Base-by-base conservation (phyloP, 164 flowering plant genomes). In the Liriodendron chinense region DNA sequence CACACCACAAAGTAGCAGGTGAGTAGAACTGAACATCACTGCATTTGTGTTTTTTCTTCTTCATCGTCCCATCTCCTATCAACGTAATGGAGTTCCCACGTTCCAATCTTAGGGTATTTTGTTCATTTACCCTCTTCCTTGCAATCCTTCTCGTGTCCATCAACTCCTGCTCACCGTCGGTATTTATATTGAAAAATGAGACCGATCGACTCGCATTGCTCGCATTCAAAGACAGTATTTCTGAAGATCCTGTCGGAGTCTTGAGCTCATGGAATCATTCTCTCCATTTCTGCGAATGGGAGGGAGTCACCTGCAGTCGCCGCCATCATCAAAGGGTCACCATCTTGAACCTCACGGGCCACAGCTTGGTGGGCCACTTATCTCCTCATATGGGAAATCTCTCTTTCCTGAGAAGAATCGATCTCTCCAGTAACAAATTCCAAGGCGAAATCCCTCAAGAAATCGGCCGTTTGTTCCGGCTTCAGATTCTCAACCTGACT, bases 351-450 rank as follows among this genome's bases (percentile, higher is more conserved):
- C 82, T 88, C 1, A 47, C 72, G 0, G 76, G 77, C 24, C 71
- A 59, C 0, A 48, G 76, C 5, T 34, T 47, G 86, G 9, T 13
- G 24, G 0, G 87, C 85, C 7, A 1, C 84, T 23, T 88, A 7
- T 77, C 77, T 64, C 87, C 91, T 6, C 74, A 74, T 14, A 71
- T 87, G 5, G 86, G 82, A 9, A 88, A 88, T 47, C 85, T 88
- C 67, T 79, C 87, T 16, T 83, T 78, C 68, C 89, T 88, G 2
- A n/a, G 24, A 13, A 70, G 74, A 24, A 80, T 88, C 68, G 61
- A 82, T 1, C 82, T 89, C 9, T 81, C 78, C 47, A 56, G 76
- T 65, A 88, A 88, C 76, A 57, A 53, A 9, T 73, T 87, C 5
- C 14, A 7, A 2, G 88, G 89, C 6, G 13, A 63, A 9, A 20